Percentiles rank a stretch among this genome's conserved stretches.
phyloP scores from a whole-genome alignment of 2,329 filamentous ascomycete genomes.

The Coleophoma crateriformis region DNA sequence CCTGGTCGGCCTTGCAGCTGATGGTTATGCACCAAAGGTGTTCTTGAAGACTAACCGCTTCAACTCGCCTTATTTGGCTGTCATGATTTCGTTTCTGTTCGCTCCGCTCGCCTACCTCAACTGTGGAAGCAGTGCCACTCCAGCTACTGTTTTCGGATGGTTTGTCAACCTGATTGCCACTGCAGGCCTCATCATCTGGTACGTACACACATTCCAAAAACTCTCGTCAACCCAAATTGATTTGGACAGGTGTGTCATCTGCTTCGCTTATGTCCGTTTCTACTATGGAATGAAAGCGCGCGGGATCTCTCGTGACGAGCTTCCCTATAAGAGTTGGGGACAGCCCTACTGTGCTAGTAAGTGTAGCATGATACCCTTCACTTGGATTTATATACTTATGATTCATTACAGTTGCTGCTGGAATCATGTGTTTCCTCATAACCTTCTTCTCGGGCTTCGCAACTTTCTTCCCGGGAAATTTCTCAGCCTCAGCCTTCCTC shows the following conservation, averaged over 20 bases:
- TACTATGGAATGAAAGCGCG: slow-evolving; percentile 48
- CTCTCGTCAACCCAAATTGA: too few species aligned
- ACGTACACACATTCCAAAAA: too few species aligned
- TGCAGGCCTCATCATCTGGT: slow-evolving; percentile 62
- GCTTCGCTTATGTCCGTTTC: slow-evolving; percentile 55
- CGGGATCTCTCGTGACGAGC: slow-evolving; percentile 44
- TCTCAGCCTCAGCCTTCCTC: slow-evolving; percentile 1
- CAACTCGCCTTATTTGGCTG: slow-evolving; percentile 44
- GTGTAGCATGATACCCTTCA: neutral
- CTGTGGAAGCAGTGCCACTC: neutral
- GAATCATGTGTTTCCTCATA: slow-evolving; percentile 51
- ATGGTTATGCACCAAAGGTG: slow-evolving; percentile 49
- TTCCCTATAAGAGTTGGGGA: slow-evolving; percentile 53
- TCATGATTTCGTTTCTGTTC: neutral
- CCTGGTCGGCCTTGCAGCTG: slow-evolving; percentile 51
- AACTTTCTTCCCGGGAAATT: slow-evolving; percentile 44
- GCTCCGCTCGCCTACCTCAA: neutral
- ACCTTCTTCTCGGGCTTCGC: slow-evolving; percentile 61
- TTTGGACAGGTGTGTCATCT: slow-evolving; percentile 41
- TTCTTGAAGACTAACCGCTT: slow-evolving; percentile 46
- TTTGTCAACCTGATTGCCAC: slow-evolving; percentile 63
- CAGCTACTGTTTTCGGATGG: slow-evolving; percentile 60
- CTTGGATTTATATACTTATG: slow-evolving; percentile 43
- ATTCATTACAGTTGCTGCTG: slow-evolving; percentile 36
- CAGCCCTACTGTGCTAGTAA: slow-evolving; percentile 43